Base-by-base conservation (phyloP, 129 eudicot genomes). In the Cynara cardunculus region DNA sequence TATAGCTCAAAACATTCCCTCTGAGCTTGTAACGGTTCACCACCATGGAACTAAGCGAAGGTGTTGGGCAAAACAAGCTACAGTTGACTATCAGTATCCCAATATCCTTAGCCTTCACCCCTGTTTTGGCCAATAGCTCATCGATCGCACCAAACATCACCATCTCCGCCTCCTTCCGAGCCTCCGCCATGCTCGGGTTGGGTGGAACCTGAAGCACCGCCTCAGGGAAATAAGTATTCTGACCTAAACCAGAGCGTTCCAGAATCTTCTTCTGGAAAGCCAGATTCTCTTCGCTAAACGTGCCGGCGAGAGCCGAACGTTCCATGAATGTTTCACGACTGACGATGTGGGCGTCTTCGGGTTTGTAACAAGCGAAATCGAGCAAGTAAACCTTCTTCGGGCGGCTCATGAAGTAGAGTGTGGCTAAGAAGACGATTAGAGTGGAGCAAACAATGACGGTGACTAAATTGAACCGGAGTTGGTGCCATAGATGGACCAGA, bases 81-180 rank as follows among this genome's bases (percentile, higher is more conserved):
- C 90, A 89, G 24, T 89, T 89, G 35, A 91, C 91, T 3, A 91
- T 82, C 4, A 91, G 72, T 27, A 93, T 82, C 10, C 93, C 96
- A 31, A 93, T 90, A 49, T 93, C 98, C 83, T 89, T 89, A 0
- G 96, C 85, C 59, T 87, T 89, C 25, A 93, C 89, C 6, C 88
- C 80, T 0, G 98, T 93, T 41, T 90, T 90, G 32, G 81, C 91
- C 81, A 93, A 75, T 26, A 93, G 31, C 49, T 86, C 89, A 21
- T 93, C 96, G 8, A 93, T 89, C 6, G 96, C 98, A 0, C 98
- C 97, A 44, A 90, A 93, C 97, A 93, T 90, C 14, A 93, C 96
- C 91, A 78, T 88, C 82, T 93, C 98, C 8, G 96, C 98, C 87
- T 93, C 98, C 21, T 86, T 86, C 21, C 98, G 78, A 0, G 98